Evolutionary conservation across 371 early-diverging fungal genomes (phyloP).

Genomic region (Dinochytrium kinnereticum): DNA sequence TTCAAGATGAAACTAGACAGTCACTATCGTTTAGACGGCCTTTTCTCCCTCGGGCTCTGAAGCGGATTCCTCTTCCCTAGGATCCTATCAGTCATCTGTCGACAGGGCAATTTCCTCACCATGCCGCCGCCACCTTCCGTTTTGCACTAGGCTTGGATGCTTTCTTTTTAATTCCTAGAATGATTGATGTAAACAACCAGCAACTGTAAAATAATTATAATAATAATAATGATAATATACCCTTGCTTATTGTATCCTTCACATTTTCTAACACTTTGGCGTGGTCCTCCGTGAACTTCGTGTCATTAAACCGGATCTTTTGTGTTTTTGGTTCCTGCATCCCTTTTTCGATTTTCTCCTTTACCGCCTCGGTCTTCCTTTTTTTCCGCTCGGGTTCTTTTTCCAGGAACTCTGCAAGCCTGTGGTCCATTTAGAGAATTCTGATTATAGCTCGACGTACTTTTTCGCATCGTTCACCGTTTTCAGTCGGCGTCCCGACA

Average conservation of each 20-base stretch:
- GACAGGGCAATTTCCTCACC: neutral
- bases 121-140: neutral
- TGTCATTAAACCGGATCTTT: constrained; percentile 84
- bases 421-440: constrained; percentile 36
- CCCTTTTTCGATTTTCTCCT: constrained; percentile 85
- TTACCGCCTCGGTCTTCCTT: constrained; percentile 67
- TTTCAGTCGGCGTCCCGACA: constrained; percentile 86
- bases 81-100: neutral
- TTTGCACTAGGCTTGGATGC: no score
- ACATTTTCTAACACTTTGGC: constrained; percentile 78
- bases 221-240: no score
- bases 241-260: constrained; percentile 66
- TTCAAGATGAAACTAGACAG: no score
- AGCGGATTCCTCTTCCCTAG: constrained; percentile 2
- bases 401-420: constrained; percentile 79
- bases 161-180: no score
- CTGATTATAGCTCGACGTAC: constrained; percentile 47
- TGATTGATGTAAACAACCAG: no score
- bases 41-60: neutral
- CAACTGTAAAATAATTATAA: no score
- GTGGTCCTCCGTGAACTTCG: constrained; percentile 71
- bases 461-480: constrained; percentile 89
- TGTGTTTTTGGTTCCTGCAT: constrained; percentile 67
- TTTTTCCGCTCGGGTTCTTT: constrained; percentile 73
- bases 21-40: no score